These are phyloP conservation scores for Panellus pusillus DNA, from an alignment of 768 basidiomycete species.

Conservation along the genomic window DNA sequence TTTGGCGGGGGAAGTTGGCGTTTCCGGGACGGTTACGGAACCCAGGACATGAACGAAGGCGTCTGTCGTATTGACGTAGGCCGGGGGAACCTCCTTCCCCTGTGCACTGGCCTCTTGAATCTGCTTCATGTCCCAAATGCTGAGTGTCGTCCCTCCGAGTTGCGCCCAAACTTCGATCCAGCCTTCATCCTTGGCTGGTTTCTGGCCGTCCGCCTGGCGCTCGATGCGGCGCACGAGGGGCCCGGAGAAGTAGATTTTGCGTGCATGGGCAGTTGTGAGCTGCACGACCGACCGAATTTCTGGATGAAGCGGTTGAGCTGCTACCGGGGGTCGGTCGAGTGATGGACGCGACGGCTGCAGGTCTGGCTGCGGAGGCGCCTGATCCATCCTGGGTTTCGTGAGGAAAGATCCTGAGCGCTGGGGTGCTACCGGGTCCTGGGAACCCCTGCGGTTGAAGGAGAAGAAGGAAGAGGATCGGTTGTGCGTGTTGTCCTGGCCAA, in stretches of 20 bases:
- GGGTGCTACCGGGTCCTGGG: slow-evolving; percentile 1
- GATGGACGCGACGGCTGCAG: slow-evolving; percentile 16
- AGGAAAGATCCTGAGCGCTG: slow-evolving; percentile 17
- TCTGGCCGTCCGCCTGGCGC: slow-evolving; percentile 73
- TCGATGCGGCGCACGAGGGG: slow-evolving; percentile 77
- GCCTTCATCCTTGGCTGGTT: slow-evolving; percentile 68
- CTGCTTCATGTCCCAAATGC: slow-evolving; percentile 89
- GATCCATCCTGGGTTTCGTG: slow-evolving; percentile 15
- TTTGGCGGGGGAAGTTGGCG: slow-evolving; percentile 47
- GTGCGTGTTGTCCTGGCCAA: slow-evolving; percentile 7
- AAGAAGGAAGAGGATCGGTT: slow-evolving; percentile 23
- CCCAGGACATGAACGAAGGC: slow-evolving; percentile 82
- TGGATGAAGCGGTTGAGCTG: slow-evolving; percentile 60
- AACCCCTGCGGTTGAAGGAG: slow-evolving; percentile 18
- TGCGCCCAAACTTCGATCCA: slow-evolving; percentile 91
- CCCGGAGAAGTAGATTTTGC: slow-evolving; percentile 87
- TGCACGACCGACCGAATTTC: slow-evolving; percentile 82
- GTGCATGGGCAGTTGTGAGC: slow-evolving; percentile 72
- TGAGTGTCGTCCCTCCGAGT: slow-evolving; percentile 84
- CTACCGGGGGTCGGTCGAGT: slow-evolving; percentile 25
- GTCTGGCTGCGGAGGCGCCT: slow-evolving; percentile 24
- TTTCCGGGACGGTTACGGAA: slow-evolving; percentile 64
- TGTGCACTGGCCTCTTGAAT: slow-evolving; percentile 81
- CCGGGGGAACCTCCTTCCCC: slow-evolving; percentile 81
- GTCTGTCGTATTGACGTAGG: slow-evolving; percentile 86